Conservation (phyloP, 1,284 basidiomycete species). For the Marasmius tenuissimus region DNA sequence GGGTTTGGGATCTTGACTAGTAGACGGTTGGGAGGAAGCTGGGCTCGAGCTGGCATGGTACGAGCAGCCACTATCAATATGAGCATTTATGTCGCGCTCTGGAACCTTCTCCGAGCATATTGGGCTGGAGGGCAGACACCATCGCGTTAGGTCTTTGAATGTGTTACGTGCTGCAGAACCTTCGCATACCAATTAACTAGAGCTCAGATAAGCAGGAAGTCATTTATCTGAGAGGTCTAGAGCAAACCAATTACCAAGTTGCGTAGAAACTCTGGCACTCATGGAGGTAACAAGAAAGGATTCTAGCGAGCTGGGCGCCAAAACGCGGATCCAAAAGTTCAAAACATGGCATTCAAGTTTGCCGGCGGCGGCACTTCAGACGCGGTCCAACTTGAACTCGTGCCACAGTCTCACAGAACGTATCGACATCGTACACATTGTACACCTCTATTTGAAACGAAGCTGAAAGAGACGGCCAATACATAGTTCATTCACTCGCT, state of each 20-base stretch:
- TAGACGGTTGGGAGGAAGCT: not conserved
- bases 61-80: conserved; percentile 11
- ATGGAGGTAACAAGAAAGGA: not conserved
- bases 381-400: too few relatives aligned
- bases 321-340: too few relatives aligned
- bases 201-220: not conserved
- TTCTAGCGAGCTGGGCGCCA: too few relatives aligned
- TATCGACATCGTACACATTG: too few relatives aligned
- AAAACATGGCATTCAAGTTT: too few relatives aligned
- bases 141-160: not conserved
- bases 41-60: not conserved
- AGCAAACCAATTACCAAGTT: not conserved
- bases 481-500: too few relatives aligned
- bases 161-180: not conserved
- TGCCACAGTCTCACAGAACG: too few relatives aligned
- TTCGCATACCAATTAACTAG: not conserved
- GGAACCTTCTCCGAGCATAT: conserved; percentile 13
- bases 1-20: not conserved
- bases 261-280: not conserved
- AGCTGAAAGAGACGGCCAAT: too few relatives aligned
- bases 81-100: conserved; percentile 10
- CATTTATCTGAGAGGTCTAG: not conserved
- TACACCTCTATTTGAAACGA: too few relatives aligned
- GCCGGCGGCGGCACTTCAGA: too few relatives aligned
- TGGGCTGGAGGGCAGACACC: conserved; percentile 5